Evolutionary conservation across 495 filamentous ascomycete genomes (phyloP), one percentile per base, ranked within the genome.

Genomic region (Terfezia boudieri): DNA sequence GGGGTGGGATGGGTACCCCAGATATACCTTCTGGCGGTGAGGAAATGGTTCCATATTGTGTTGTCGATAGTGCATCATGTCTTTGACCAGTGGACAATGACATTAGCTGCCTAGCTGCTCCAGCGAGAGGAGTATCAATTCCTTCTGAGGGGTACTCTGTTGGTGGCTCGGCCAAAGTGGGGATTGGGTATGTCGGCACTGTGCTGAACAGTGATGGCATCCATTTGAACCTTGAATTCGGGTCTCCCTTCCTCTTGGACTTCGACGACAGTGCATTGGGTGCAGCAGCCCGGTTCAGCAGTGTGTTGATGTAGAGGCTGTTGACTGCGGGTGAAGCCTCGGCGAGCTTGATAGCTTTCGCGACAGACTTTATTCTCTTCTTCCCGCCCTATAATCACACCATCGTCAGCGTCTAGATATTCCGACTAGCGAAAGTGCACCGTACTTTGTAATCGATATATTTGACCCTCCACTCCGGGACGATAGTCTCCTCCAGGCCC

Each of bases 361-460:
- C 58, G 9, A 57, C 53, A 23, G 12, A 51, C 37, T 65, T 64
- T 32, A 65, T 65, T 41, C 60, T 57, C 32, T 64, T 65, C 50
- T 65, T 65, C 36, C 63, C 63, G 48, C 50, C 55, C 63, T 65
- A 36, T 16, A 51, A 0, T 17, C 49, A 51, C n/a, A 17, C 11
- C 4, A 16, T 6, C 23, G 26, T 32, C 7, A 32, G 26, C 26
- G 7, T 32, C 26, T 32, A 7, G 26, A 32, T 1, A 32, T 32
- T 32, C 26, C 26, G 0, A 32, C 26, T 32, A 7, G 26, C 14
- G 20, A 14, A 20, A 9, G 43, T n/a, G 20, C 2, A 48, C 14
- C 37, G 37, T 53, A 66, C 59, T 61, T 67, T 63, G 38, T 66
- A 63, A 52, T 67, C 56, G 9, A 67, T 56, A 55, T 67, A 64